Evolutionary conservation across 495 filamentous ascomycete species (phyloP).

Genomic region (Sabuloglossum arenarium): DNA sequence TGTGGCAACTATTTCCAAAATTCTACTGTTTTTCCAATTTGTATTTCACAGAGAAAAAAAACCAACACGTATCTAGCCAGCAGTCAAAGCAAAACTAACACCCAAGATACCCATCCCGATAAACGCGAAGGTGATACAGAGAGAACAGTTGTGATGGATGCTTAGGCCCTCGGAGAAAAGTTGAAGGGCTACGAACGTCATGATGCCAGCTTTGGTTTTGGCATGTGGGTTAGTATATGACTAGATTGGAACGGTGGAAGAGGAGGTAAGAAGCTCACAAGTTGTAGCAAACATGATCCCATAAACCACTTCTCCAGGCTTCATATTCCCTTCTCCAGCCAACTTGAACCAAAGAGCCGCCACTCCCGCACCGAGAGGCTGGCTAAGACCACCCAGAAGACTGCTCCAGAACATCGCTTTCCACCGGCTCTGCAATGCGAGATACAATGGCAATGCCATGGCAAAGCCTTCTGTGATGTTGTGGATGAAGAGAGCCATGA

Average conservation of each 20-base stretch:
- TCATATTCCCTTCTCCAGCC: slow-evolving; percentile 19
- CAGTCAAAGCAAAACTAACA: slow-evolving; percentile 64
- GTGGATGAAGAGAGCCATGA: slow-evolving; percentile 89
- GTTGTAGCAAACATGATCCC: slow-evolving; percentile 78
- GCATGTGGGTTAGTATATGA: background rate
- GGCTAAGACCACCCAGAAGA: slow-evolving; percentile 64
- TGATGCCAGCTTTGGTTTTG: slow-evolving; percentile 48
- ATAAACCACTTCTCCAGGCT: slow-evolving; percentile 41
- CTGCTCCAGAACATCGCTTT: slow-evolving; percentile 72
- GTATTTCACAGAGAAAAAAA: too few species aligned
- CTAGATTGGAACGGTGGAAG: background rate
- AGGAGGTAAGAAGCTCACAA: slow-evolving; percentile 3
- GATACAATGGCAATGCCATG: slow-evolving; percentile 76
- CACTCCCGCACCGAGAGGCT: slow-evolving; percentile 67
- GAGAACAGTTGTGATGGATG: slow-evolving; percentile 53
- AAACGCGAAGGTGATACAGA: slow-evolving; percentile 75
- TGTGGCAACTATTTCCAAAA: too few species aligned
- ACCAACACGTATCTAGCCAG: too few species aligned
- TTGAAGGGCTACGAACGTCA: slow-evolving; percentile 80
- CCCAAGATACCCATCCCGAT: slow-evolving; percentile 81
- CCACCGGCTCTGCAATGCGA: slow-evolving; percentile 54
- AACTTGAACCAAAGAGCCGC: slow-evolving; percentile 64
- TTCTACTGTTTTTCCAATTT: too few species aligned
- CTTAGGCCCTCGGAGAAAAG: slow-evolving; percentile 71
- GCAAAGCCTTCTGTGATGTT: slow-evolving; percentile 96